These are phyloP conservation scores for Lathyrus aphaca DNA, from an alignment of 306 rosid genomes.

Conservation along the genomic window DNA sequence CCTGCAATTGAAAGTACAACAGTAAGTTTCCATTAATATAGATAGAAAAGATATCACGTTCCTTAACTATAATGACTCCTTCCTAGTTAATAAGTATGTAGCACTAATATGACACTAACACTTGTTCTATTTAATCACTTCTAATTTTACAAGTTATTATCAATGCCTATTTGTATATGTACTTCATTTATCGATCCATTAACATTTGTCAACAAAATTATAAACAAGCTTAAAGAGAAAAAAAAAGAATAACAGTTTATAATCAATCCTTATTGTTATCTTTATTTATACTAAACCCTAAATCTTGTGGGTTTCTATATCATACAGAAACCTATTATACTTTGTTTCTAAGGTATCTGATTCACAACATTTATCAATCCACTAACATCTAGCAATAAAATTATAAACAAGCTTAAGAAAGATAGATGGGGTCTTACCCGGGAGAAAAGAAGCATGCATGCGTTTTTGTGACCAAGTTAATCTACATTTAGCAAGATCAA, in stretches of 20 bases:
- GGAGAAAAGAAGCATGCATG: constrained; percentile 47
- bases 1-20: constrained; percentile 23
- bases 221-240: too few relatives aligned
- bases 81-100: too few relatives aligned
- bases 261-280: too few relatives aligned
- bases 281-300: too few relatives aligned
- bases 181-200: not conserved
- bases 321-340: too few relatives aligned
- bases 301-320: too few relatives aligned
- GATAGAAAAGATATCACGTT: not conserved
- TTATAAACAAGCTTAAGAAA: not conserved
- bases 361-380: not conserved
- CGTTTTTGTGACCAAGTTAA: constrained; percentile 57
- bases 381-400: too few relatives aligned
- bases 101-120: not conserved
- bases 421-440: constrained; percentile 20
- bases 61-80: not conserved
- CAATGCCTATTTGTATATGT: not conserved
- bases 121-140: not conserved
- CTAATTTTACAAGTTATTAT: not conserved
- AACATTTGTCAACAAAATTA: too few relatives aligned
- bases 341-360: too few relatives aligned
- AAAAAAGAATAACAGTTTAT: too few relatives aligned
- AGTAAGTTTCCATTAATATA: not conserved
- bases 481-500: constrained; percentile 26